Base-by-base conservation (phyloP, 192 early-diverging fungal genomes). In the Coemansia sp. region DNA sequence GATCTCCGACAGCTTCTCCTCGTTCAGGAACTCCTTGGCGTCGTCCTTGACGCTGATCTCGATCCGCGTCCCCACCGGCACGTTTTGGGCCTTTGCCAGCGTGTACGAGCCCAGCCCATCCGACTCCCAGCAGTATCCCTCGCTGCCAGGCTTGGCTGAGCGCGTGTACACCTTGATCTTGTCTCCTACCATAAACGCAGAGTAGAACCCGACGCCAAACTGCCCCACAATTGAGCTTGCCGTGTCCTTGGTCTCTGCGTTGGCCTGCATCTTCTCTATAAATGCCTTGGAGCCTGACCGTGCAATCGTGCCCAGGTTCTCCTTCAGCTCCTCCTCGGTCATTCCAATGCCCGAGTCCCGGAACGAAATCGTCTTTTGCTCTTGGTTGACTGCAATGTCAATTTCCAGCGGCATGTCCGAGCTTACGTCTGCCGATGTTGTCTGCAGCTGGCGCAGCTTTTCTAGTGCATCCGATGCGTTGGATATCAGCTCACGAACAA, bases 121-220 rank as follows among this genome's bases (percentile, higher is more conserved):
- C 23, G 93, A 94, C 62, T 92, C 86, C 97, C 97, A 99, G 59
- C 97, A 84, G 79, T 92, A 85, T 66, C 97, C 95, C 55, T 86
- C 82, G 59, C 86, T 85, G 23, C 84, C 87, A 23, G 87, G 84
- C 36, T 50, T 56, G 49, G 97, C 94, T 59, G 88, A 83, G 77
- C 97, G 97, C 48, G 86, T 88, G 23, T 89, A 86, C 13, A 99
- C 96, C 6, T 86, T 82, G 30, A 99, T 94, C 72, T 86, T 87
- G 80, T 99, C 95, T 26, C 95, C 95, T 13, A 94, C 91, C 74
- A 96, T 81, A 69, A 94, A 99, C 13, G 91, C 93, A 26, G 93
- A 95, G 82, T 99, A 99, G 80, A 99, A 99, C 30, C 97, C 95
- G 23, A 98, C 95, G 86, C 97, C 97, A 76, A 99, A 99, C 79